These are phyloP conservation scores for Garcia nutans DNA, from an alignment of 345 rosid species.

Conservation along the genomic window DNA sequence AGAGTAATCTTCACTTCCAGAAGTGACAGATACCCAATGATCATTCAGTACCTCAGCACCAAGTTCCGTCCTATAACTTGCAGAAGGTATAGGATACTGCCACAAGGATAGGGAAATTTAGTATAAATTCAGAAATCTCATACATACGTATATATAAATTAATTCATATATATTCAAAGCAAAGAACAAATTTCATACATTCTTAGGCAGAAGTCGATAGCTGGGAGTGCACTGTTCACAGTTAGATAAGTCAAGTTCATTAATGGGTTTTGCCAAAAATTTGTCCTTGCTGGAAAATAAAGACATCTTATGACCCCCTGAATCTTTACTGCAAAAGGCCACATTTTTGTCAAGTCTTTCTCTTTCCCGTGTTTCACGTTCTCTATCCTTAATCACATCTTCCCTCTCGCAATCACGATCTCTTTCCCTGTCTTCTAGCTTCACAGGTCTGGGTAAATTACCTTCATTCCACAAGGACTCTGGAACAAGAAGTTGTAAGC, in stretches of 20 bases:
- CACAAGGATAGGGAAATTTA: constrained; percentile 19
- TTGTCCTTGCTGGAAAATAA: constrained; percentile 68
- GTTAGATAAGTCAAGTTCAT: constrained; percentile 91
- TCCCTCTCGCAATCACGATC: constrained; percentile 60
- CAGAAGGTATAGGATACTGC: constrained; percentile 84
- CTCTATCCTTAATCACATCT: constrained; percentile 67
- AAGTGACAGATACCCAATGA: constrained; percentile 96
- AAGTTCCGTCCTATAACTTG: constrained; percentile 79
- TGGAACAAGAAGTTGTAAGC: constrained; percentile 30
- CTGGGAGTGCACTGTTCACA: constrained; percentile 98
- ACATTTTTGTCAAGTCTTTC: constrained; percentile 69
- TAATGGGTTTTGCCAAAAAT: constrained; percentile 77
- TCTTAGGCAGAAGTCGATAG: constrained; percentile 89
- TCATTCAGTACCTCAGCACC: constrained; percentile 88
- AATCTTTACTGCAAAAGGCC: constrained; percentile 49
- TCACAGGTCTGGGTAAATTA: constrained; percentile 56
- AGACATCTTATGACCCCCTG: constrained; percentile 51
- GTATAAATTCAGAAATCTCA: constrained; percentile 18
- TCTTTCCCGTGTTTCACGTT: constrained; percentile 62
- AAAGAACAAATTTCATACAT: constrained; percentile 41
- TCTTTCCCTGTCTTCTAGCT: constrained; percentile 70
- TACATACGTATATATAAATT: too few relatives aligned
- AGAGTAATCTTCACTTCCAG: constrained; percentile 99
- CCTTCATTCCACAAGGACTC: constrained; percentile 70
- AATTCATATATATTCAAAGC: constrained; percentile 6